Percentiles rank a stretch among this genome's conserved stretches.
Conservation (phyloP, 768 basidiomycete species). For the Russula sp. region DNA sequence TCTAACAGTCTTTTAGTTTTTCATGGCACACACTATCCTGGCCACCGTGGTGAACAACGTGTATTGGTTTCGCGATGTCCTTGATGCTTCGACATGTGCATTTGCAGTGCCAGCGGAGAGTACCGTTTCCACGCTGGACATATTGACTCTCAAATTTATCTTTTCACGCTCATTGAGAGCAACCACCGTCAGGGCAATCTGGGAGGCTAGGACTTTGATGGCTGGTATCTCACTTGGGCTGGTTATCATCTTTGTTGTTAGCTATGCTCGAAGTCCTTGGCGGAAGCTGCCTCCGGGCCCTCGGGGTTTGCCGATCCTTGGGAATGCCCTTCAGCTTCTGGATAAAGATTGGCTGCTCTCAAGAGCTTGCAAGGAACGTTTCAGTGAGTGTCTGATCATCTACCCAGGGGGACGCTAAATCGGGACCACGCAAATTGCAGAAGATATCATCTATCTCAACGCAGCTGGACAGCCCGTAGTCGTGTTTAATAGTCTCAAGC, state of each 20-base stretch:
- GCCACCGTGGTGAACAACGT: not conserved
- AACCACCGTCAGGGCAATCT: not conserved
- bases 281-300: conserved; percentile 6
- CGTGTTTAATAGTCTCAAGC: conserved; percentile 25
- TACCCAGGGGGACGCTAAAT: not conserved
- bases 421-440: not conserved
- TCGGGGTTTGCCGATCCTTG: conserved; percentile 1
- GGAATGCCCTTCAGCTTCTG: conserved; percentile 1
- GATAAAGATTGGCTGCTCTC: conserved; percentile 4
- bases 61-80: not conserved
- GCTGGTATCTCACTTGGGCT: not conserved
- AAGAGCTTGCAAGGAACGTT: conserved; percentile 1
- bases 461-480: conserved; percentile 19
- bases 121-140: not conserved
- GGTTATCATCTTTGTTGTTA: not conserved
- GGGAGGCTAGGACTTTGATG: not conserved
- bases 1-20: too few species aligned
- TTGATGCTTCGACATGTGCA: too few species aligned
- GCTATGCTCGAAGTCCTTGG: not conserved
- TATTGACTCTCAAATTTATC: not conserved
- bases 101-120: too few species aligned
- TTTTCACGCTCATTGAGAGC: not conserved
- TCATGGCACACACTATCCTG: not conserved
- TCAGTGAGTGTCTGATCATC: not conserved
- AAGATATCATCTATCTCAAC: conserved; percentile 21